Percentiles rank a stretch among this genome's conserved stretches.
These are phyloP conservation scores for Gossypium mustelinum DNA, from an alignment of 345 rosid species.

Conservation along the genomic window DNA sequence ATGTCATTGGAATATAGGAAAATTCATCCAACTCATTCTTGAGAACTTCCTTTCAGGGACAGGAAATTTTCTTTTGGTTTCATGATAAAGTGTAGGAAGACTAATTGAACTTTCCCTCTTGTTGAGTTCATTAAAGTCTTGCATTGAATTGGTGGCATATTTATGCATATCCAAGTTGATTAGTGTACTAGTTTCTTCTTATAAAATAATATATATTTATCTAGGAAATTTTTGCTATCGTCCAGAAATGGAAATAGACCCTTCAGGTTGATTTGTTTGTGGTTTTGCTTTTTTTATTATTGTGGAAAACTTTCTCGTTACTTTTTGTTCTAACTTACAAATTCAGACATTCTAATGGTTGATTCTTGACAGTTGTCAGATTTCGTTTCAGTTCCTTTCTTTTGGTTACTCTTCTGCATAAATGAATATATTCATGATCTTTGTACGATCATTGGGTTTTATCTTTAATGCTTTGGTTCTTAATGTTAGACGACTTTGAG, in stretches of 20 bases:
- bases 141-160: not conserved
- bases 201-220: not conserved
- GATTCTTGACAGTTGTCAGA: not conserved
- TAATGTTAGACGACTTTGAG: not conserved
- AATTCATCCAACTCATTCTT: not conserved
- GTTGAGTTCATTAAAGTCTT: not conserved
- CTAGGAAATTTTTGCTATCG: not conserved
- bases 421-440: not conserved
- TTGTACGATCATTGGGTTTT: not conserved
- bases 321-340: not conserved
- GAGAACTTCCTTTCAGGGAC: not conserved
- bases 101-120: not conserved
- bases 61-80: not conserved
- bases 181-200: not conserved
- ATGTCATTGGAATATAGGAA: not conserved
- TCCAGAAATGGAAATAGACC: not conserved
- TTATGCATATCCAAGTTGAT: not conserved
- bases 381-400: not conserved
- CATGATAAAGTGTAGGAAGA: not conserved
- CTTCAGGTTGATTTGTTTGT: not conserved
- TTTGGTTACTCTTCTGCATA: conserved; percentile 1
- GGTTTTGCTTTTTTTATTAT: not conserved
- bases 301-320: not conserved
- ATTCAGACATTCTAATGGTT: not conserved
- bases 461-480: not conserved